Conservation (phyloP, 192 early-diverging fungal genomes). For the Podila epicladia region DNA sequence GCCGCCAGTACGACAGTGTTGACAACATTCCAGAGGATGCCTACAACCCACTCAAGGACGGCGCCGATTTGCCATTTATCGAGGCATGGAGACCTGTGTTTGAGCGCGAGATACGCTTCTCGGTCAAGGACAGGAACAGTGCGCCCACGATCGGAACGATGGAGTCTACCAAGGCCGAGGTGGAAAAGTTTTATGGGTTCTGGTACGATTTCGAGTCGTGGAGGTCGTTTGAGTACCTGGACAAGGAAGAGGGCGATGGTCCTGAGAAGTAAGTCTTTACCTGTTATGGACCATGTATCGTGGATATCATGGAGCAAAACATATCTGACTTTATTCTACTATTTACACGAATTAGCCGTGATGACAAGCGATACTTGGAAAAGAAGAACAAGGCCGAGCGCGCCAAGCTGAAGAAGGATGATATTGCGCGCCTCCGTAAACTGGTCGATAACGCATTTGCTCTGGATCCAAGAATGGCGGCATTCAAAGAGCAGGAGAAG, state of each 20-base stretch:
- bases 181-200: constrained; percentile 79
- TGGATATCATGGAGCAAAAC: background rate
- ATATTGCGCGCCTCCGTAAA: constrained; percentile 73
- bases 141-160: constrained; percentile 68
- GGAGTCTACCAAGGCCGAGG: constrained; percentile 68
- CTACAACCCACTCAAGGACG: constrained; percentile 53
- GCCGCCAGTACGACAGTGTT: constrained; percentile 82
- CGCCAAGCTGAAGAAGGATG: constrained; percentile 82
- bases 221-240: constrained; percentile 82
- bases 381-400: constrained; percentile 81
- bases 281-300: background rate
- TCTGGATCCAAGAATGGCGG: constrained; percentile 78
- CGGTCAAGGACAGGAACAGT: constrained; percentile 49
- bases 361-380: constrained; percentile 81
- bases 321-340: background rate
- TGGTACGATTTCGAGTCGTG: constrained; percentile 87
- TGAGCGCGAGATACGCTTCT: constrained; percentile 69
- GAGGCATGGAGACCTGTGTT: constrained; percentile 63
- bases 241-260: constrained; percentile 82
- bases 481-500: constrained; percentile 76
- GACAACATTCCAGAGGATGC: constrained; percentile 79
- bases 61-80: constrained; percentile 50
- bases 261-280: constrained; percentile 63
- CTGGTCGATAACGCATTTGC: constrained; percentile 64
- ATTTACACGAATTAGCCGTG: constrained; percentile 56